Conservation (phyloP, 2,329 filamentous ascomycete species). For the Cercospora sp. region DNA sequence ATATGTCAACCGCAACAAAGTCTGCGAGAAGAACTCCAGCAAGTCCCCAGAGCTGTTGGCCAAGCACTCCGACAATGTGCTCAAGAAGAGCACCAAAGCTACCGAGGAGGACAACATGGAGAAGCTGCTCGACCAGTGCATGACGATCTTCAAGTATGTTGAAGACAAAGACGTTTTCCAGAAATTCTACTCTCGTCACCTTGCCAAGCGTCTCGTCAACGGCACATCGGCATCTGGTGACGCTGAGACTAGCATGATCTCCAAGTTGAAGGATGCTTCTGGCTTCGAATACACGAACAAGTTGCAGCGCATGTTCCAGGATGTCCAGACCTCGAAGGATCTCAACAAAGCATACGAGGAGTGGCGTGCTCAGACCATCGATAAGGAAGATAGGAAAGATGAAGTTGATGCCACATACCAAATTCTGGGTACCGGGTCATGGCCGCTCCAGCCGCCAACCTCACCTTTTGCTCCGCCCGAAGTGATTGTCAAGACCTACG, state of each 20-base stretch:
- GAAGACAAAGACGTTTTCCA: constrained; percentile 99
- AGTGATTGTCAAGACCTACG: constrained; percentile 82
- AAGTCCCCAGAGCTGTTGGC: constrained; percentile 92
- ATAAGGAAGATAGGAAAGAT: constrained; percentile 64
- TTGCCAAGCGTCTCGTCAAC: constrained; percentile 91
- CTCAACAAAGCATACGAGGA: constrained; percentile 87
- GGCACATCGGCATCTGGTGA: constrained; percentile 95
- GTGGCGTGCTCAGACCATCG: constrained; percentile 66
- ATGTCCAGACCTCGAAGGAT: constrained; percentile 98
- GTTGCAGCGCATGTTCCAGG: constrained; percentile 98
- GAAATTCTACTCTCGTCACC: constrained; percentile 97
- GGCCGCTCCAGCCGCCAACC: constrained; percentile 83
- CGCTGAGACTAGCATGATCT: constrained; percentile 98
- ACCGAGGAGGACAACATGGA: constrained; percentile 94
- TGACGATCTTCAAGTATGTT: constrained; percentile 99
- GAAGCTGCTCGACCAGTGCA: constrained; percentile 83
- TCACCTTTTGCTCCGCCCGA: constrained; percentile 86
- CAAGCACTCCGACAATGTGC: constrained; percentile 88
- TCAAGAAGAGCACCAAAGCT: constrained; percentile 90
- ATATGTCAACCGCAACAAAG: constrained; percentile 95
- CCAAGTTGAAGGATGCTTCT: constrained; percentile 96
- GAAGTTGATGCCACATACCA: constrained; percentile 85
- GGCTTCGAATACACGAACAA: constrained; percentile 99
- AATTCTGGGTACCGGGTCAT: constrained; percentile 93
- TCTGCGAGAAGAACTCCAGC: constrained; percentile 90